These are phyloP conservation scores for Fomitopsis serialis DNA, from an alignment of 768 basidiomycete species.

Conservation along the genomic window DNA sequence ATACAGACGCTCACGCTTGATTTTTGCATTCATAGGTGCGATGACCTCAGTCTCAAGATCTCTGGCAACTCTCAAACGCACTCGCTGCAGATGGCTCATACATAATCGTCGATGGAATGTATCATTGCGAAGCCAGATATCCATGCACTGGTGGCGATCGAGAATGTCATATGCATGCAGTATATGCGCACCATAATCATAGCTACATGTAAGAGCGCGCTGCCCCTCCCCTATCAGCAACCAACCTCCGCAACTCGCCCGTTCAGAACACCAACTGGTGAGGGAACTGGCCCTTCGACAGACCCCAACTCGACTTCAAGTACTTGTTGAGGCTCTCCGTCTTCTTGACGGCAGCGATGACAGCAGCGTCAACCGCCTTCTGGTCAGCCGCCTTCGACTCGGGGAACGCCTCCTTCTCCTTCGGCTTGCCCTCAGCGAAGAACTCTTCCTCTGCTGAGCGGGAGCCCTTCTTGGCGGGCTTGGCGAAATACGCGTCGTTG, in stretches of 20 bases:
- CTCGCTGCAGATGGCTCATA: no score
- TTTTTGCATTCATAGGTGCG: no score
- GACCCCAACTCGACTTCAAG: slow-evolving; percentile 86
- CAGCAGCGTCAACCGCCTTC: slow-evolving; percentile 75
- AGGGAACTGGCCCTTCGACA: slow-evolving; percentile 96
- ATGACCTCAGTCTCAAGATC: no score
- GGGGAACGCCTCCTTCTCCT: slow-evolving; percentile 81
- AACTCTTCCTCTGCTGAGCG: slow-evolving; percentile 93
- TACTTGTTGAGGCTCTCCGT: slow-evolving; percentile 90
- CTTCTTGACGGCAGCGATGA: slow-evolving; percentile 85
- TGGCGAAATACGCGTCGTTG: slow-evolving; percentile 92
- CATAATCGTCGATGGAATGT: no score
- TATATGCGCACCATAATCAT: slow-evolving; percentile 35
- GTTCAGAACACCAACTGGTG: slow-evolving; percentile 86
- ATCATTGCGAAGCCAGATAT: neutral
- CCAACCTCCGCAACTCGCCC: slow-evolving; percentile 1
- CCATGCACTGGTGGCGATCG: neutral
- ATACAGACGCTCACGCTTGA: neutral
- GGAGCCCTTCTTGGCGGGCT: slow-evolving; percentile 62
- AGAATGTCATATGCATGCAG: slow-evolving; percentile 25
- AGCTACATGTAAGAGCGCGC: slow-evolving; percentile 15
- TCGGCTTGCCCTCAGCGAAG: slow-evolving; percentile 91
- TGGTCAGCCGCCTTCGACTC: slow-evolving; percentile 87
- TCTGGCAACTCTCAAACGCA: no score
- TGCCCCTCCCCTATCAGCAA: slow-evolving; percentile 9